Evolutionary conservation across 371 early-diverging fungal species (phyloP).

Genomic region (Rhizomucor miehei): DNA sequence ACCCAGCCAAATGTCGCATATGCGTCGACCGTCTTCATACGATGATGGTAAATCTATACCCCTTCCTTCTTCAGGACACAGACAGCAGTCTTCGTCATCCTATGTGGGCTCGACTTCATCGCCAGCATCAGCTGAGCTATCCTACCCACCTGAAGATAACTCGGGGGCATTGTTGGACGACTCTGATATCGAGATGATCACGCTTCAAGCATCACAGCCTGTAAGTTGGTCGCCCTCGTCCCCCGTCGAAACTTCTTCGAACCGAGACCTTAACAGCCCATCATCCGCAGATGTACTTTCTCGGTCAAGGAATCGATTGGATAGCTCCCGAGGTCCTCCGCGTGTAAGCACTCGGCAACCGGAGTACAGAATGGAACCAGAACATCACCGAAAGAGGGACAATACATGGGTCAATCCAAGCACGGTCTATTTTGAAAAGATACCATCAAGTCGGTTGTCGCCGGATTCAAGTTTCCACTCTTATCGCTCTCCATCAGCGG

Average conservation of each 20-base stretch:
- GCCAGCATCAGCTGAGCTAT: background rate
- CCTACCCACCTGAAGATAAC: background rate
- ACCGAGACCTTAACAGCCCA: background rate
- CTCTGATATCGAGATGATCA: background rate
- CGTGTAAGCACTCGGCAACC: background rate
- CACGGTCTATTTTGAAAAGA: background rate
- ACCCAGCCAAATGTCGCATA: background rate
- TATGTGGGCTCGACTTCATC: background rate
- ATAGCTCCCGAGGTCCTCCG: background rate
- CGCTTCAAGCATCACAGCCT: slow-evolving; percentile 2
- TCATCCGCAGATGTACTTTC: background rate
- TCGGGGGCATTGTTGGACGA: background rate
- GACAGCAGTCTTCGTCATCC: no score
- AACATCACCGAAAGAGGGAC: background rate
- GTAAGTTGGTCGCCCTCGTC: background rate
- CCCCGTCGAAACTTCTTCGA: background rate
- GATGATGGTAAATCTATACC: background rate
- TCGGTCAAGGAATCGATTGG: background rate
- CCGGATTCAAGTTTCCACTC: background rate
- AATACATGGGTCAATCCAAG: slow-evolving; percentile 1
- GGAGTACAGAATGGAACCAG: background rate
- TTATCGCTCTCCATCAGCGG: background rate
- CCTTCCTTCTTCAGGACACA: no score
- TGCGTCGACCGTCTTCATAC: background rate
- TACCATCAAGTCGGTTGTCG: background rate